These are phyloP conservation scores for Cordia subcordata DNA, from an alignment of 257 asterid species.

Conservation along the genomic window DNA sequence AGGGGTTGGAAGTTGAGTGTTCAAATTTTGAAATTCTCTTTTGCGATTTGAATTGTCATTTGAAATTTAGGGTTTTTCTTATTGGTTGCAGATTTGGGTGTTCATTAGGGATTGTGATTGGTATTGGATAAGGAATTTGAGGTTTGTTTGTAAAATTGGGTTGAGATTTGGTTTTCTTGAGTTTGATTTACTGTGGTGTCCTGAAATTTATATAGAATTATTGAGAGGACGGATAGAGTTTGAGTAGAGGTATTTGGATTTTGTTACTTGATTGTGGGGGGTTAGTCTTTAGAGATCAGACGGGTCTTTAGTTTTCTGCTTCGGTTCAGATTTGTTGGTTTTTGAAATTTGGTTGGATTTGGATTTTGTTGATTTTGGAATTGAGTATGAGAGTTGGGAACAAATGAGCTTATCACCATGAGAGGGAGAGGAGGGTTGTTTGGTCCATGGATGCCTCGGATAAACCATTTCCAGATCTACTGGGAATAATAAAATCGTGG, in stretches of 20 bases:
- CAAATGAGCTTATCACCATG: slow-evolving; percentile 58
- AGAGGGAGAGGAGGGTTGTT: slow-evolving; percentile 32
- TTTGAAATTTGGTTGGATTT: slow-evolving; percentile 10
- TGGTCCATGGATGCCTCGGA: slow-evolving; percentile 64
- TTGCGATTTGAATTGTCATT: neutral
- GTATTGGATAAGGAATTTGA: neutral
- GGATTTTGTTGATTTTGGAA: slow-evolving; percentile 10
- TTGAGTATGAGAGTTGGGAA: slow-evolving; percentile 33
- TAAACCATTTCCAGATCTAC: slow-evolving; percentile 52
- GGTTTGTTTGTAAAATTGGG: neutral
- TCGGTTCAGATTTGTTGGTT: neutral
- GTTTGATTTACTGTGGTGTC: slow-evolving; percentile 1
- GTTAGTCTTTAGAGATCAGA: slow-evolving; percentile 1
- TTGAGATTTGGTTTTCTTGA: slow-evolving; percentile 2
- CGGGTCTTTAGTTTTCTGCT: too few relatives aligned
- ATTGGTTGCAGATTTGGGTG: neutral
- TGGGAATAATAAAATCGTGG: slow-evolving; percentile 71
- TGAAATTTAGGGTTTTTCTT: neutral
- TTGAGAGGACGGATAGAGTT: too few relatives aligned
- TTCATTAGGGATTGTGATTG: neutral
- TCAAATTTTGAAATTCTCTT: neutral
- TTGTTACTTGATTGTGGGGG: slow-evolving; percentile 10
- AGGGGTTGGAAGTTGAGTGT: neutral
- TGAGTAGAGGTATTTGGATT: slow-evolving; percentile 5
- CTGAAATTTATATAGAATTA: neutral